A percentile compares a stretch with the other conserved stretches of the same genome.
phyloP scores from a whole-genome alignment of 2,329 filamentous ascomycete genomes.

The Ophiostoma perfectum region DNA sequence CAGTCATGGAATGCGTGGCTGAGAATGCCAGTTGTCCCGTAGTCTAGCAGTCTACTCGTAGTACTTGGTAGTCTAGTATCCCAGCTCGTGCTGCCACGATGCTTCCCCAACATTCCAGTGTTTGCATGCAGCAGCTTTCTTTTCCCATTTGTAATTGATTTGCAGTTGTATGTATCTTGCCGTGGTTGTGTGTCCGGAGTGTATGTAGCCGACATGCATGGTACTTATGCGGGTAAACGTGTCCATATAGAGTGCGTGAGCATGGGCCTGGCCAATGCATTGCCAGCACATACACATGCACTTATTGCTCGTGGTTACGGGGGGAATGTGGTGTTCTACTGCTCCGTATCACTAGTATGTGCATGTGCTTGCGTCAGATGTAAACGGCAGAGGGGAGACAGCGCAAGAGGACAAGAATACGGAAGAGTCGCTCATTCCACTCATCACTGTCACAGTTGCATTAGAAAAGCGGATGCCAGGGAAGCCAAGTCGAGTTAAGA shows the following conservation, averaged over 20 bases:
- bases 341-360: too few relatives aligned
- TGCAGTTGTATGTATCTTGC: not conserved
- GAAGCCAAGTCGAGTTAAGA: not conserved
- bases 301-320: too few relatives aligned
- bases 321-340: too few relatives aligned
- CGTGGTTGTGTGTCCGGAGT: too few relatives aligned
- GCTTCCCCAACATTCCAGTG: conserved; percentile 7
- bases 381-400: too few relatives aligned
- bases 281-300: too few relatives aligned
- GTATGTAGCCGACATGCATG: too few relatives aligned
- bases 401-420: not conserved
- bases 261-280: too few relatives aligned
- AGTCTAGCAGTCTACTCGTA: not conserved
- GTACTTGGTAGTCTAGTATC: not conserved
- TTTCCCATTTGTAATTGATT: not conserved
- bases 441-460: conserved; percentile 5
- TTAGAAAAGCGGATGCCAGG: not conserved
- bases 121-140: not conserved
- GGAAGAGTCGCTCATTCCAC: not conserved
- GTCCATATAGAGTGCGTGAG: too few relatives aligned
- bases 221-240: too few relatives aligned
- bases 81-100: not conserved
- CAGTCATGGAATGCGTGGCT: not conserved
- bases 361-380: too few relatives aligned
- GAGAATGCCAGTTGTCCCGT: not conserved